phyloP scores from a whole-genome alignment of 2,329 filamentous ascomycete species.

The Chlorencoelia australis region DNA sequence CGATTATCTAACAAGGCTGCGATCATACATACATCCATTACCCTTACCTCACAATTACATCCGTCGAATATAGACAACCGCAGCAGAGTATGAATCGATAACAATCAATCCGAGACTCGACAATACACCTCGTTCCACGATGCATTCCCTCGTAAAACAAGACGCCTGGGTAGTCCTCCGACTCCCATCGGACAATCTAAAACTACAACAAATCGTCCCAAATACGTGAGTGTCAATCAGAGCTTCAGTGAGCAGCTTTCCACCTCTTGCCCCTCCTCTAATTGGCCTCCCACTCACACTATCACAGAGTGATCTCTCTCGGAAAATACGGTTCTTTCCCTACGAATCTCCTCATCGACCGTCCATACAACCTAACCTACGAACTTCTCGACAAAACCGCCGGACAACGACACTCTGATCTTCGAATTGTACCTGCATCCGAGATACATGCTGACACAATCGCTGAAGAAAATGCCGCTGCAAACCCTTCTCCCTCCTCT shows the following conservation, averaged over 20 bases:
- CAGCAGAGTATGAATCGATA: no score
- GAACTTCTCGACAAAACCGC: conserved; percentile 68
- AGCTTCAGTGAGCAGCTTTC: conserved; percentile 15
- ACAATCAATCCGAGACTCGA: no score
- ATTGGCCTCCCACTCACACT: conserved; percentile 13
- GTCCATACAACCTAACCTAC: conserved; percentile 85
- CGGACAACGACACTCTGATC: conserved; percentile 52
- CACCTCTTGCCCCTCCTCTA: conserved; percentile 1
- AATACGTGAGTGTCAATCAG: conserved; percentile 43
- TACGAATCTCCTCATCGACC: conserved; percentile 79
- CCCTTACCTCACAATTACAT: no score
- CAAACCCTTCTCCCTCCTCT: conserved; percentile 31
- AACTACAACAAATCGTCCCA: conserved; percentile 47
- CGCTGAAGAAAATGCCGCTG: conserved; percentile 36
- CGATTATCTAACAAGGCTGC: no score
- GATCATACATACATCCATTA: no score
- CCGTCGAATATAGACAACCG: no score
- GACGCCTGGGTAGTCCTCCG: conserved; percentile 51
- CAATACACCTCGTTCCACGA: no score
- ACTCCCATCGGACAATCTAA: conserved; percentile 47
- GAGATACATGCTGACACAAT: conserved; percentile 80
- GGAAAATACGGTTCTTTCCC: conserved; percentile 91
- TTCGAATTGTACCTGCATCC: conserved; percentile 69
- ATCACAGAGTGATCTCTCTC: conserved; percentile 65
- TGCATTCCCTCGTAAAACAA: conserved; percentile 38